Conservation (phyloP, 148 eudicot species). For the Fagopyrum homotropicum region DNA sequence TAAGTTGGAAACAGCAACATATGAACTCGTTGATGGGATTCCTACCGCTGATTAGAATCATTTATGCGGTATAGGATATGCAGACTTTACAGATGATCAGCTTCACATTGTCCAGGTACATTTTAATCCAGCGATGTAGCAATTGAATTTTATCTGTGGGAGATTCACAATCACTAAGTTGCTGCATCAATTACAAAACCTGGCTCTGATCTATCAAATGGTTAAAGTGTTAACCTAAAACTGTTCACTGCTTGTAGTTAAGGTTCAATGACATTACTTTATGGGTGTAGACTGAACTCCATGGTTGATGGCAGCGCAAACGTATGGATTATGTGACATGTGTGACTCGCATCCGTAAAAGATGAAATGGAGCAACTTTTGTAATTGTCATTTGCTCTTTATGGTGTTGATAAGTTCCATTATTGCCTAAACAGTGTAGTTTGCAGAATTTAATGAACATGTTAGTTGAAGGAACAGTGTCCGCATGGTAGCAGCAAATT, state of each 20-base stretch:
- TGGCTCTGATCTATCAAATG: not conserved
- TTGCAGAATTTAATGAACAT: not conserved
- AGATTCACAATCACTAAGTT: not conserved
- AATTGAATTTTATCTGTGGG: not conserved
- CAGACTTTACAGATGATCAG: not conserved
- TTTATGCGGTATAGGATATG: not conserved
- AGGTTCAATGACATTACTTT: not conserved
- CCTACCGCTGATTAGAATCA: constrained; percentile 35
- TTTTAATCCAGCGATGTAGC: not conserved
- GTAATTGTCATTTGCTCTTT: not conserved
- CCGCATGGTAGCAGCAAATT: not conserved
- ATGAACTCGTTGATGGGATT: constrained; percentile 23
- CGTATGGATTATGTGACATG: not conserved
- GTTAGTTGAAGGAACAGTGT: not conserved
- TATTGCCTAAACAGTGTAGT: not conserved
- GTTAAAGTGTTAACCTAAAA: not conserved
- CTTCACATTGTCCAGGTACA: constrained; percentile 5
- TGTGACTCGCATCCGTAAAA: not conserved
- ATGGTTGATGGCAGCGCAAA: not conserved
- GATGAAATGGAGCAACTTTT: constrained; percentile 2
- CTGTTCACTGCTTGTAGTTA: not conserved
- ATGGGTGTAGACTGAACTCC: not conserved
- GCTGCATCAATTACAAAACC: not conserved
- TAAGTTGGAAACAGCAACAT: constrained; percentile 21
- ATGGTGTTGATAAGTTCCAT: not conserved